Evolutionary conservation across 2,329 filamentous ascomycete species (phyloP), one percentile per base, ranked within the genome.

Genomic region (Hypoxylon sp.): DNA sequence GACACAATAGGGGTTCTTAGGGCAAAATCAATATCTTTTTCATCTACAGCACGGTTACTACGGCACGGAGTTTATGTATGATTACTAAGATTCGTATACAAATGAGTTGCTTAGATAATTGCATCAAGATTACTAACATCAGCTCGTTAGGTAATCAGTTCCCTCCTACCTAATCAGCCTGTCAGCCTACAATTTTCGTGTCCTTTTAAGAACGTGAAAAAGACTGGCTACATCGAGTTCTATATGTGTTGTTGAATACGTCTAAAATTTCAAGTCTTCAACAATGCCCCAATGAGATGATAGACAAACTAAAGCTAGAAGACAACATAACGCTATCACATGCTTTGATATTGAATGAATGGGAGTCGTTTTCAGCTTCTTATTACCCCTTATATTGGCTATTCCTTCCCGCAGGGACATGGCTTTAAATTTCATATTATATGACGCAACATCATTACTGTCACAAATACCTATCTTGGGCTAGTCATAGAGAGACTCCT

Each of bases 81-180:
- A 41, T 50, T 30, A 41, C 2, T 28, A 30, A 30, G 28, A 6
- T 19, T 23, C 9, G 17, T 41, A 50, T 30, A 38, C 10, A 17
- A 23, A 50, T 59, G 21, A 50, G n/a, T 50, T 41, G 7, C 38
- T n/a, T 19, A 43, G 4, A 10, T 11, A 11, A 43, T 43, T 43
- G 21, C 1, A 21, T 21, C 3, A 41, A 11, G 7, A 10, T 43
- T 36, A 2, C 34, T 36, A n/a, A n/a, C 34, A 14, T 6, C 5
- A 6, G 11, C 34, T 5, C n/a, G n/a, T 36, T 14, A 36, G 3
- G 28, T 30, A 30, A 30, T 6, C 5, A 30, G 6, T 30, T 30
- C 7, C 6, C 28, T 28, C 2, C 6, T 28, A 28, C 25, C 25
- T 30, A 30, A 30, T 30, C 6, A 1, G 9, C 4, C 34, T 38